phyloP scores from a whole-genome alignment of 176 grass and related monocot species.

The Avena eriantha region DNA sequence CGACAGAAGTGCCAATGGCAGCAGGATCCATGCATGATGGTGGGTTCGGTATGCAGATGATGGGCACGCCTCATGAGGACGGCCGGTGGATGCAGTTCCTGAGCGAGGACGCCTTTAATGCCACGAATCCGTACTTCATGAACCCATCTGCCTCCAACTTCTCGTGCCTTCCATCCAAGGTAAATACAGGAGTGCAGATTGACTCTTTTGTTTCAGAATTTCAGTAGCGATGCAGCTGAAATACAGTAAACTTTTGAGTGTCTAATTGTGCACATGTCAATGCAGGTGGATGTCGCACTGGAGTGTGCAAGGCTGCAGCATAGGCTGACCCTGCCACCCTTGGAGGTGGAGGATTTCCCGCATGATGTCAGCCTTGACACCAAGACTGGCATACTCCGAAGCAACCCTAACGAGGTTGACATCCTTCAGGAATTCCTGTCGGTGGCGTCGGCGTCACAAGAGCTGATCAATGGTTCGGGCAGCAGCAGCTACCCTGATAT shows the following conservation, averaged over 20 bases:
- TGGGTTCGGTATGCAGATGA: constrained; percentile 51
- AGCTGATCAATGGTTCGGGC: constrained; percentile 63
- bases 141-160: constrained; percentile 56
- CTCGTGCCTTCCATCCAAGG: constrained; percentile 80
- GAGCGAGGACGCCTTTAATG: constrained; percentile 66
- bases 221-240: not conserved
- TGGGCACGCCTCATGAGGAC: constrained; percentile 36
- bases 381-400: constrained; percentile 51
- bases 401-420: constrained; percentile 62
- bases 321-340: constrained; percentile 75
- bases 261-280: not conserved
- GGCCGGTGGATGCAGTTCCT: constrained; percentile 79
- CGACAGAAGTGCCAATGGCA: constrained; percentile 33
- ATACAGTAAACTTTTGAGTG: not conserved
- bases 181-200: constrained; percentile 29
- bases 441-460: constrained; percentile 71
- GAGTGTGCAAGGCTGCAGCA: constrained; percentile 93
- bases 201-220: not conserved
- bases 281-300: constrained; percentile 87
- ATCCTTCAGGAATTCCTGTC: constrained; percentile 87
- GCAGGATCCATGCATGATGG: constrained; percentile 40
- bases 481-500: constrained; percentile 59
- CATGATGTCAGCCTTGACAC: constrained; percentile 51
- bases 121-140: constrained; percentile 52
- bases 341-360: constrained; percentile 82